Evolutionary conservation across 495 filamentous ascomycete species (phyloP), one percentile per base, ranked within the genome.

Genomic region (Neurospora sp.): DNA sequence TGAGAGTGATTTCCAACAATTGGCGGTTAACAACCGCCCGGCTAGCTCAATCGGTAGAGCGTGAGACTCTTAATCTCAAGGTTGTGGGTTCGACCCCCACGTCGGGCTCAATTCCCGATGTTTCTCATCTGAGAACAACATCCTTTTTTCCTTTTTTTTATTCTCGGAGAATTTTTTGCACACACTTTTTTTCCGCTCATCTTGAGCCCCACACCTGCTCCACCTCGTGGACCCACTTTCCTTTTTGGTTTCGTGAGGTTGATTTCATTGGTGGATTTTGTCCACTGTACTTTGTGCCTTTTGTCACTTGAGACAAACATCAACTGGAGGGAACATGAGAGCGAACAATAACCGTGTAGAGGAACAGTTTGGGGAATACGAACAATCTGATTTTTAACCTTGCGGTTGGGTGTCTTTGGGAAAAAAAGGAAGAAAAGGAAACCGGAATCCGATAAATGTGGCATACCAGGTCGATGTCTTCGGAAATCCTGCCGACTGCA

Each of bases 11-110:
- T 35, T 35, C 4, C 31, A 35, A 35, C 31, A 35, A 35, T 35
- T 35, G 31, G 31, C 31, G 31, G 31, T 35, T 35, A 35, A 35
- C 31, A 35, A 35, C 31, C 31, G 70, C 70, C 70, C 70, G 77
- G 87, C 86, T 90, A 90, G 88, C 88, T 90, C 88, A 90, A 89
- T 90, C 88, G 88, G 88, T 88, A 89, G 88, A 90, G 88, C 88
- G 88, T 89, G 85, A 89, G 88, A 90, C 88, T 90, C 88, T 90
- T 90, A 90, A 89, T 89, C 88, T 88, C 85, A 90, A 90, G 87
- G 88, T 48, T 48, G 44, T 48, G 44, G 44, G 44, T 48, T 48
- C 44, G 44, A 48, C 41, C 41, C 41, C 40, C 40, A 42, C 41
- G 41, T 42, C 41, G 41, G 44, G 44, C 44, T 48, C 44, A 31